These are phyloP conservation scores for Typha latifolia DNA, from an alignment of 176 grass and related monocot species.

Conservation along the genomic window DNA sequence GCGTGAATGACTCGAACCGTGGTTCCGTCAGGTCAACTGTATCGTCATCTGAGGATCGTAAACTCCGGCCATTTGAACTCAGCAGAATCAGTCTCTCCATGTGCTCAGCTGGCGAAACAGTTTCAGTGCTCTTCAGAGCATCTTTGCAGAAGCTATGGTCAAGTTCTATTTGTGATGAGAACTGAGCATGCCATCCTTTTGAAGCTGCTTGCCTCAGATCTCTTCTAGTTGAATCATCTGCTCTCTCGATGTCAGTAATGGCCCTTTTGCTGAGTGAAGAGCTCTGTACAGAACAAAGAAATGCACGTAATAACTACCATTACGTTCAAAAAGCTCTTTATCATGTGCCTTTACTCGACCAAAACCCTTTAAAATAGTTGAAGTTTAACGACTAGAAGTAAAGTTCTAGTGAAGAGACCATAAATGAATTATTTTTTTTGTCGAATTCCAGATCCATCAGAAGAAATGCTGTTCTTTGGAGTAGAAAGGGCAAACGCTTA, in stretches of 20 bases:
- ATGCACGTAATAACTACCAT: conserved; percentile 5
- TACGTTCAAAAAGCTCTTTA: conserved; percentile 4
- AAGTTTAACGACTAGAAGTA: no score
- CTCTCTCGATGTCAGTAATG: conserved; percentile 13
- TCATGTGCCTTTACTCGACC: no score
- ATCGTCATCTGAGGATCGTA: conserved; percentile 46
- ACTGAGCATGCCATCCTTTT: conserved; percentile 8
- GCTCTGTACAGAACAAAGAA: conserved; percentile 13
- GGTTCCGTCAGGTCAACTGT: conserved; percentile 77
- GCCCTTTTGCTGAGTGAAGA: conserved; percentile 4
- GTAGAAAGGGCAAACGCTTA: no score
- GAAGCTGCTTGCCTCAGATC: background rate
- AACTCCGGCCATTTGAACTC: conserved; percentile 23
- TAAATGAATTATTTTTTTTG: no score
- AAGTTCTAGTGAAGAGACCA: no score
- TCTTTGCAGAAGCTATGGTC: conserved; percentile 11
- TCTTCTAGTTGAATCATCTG: conserved; percentile 26
- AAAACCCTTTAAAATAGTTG: no score
- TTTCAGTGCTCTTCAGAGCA: conserved; percentile 9
- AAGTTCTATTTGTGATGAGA: background rate
- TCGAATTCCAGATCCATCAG: no score
- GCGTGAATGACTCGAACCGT: conserved; percentile 60
- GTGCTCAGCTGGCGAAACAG: conserved; percentile 25
- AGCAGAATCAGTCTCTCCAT: conserved; percentile 28
- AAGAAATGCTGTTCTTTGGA: no score